Conservation (phyloP, 2,329 filamentous ascomycete genomes). For the Calonectria hawksworthii region DNA sequence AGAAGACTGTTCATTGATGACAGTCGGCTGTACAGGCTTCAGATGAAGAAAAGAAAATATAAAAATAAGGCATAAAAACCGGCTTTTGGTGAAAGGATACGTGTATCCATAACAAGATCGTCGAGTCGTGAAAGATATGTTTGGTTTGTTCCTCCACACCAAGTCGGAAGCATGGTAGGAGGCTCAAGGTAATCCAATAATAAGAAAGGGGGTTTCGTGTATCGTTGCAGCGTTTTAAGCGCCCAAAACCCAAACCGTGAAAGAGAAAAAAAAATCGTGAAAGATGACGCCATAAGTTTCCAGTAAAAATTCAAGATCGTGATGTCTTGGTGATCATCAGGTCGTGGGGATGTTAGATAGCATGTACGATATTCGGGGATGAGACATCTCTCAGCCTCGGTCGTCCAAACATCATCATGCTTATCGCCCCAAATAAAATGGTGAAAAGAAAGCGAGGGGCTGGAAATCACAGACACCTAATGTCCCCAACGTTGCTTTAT, state of each 20-base stretch:
- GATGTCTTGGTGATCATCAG: slow-evolving; percentile 42
- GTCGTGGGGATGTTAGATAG: slow-evolving; percentile 44
- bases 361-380: slow-evolving; percentile 27
- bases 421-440: slow-evolving; percentile 31
- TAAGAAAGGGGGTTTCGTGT: not conserved
- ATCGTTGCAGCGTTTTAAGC: slow-evolving; percentile 18
- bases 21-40: slow-evolving; percentile 34
- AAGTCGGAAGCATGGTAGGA: slow-evolving; percentile 33
- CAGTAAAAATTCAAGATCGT: slow-evolving; percentile 34
- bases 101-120: slow-evolving; percentile 33
- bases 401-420: slow-evolving; percentile 35
- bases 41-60: slow-evolving; percentile 3
- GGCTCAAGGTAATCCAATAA: not conserved
- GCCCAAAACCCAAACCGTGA: slow-evolving; percentile 15
- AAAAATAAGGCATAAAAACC: slow-evolving; percentile 11
- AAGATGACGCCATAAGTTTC: slow-evolving; percentile 7
- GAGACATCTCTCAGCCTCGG: slow-evolving; percentile 12
- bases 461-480: not conserved
- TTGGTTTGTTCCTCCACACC: not conserved
- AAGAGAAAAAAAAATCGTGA: slow-evolving; percentile 13
- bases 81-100: slow-evolving; percentile 14
- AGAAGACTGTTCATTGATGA: slow-evolving; percentile 25
- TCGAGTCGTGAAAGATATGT: slow-evolving; percentile 36
- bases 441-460: not conserved
- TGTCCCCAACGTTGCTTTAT: slow-evolving; percentile 63